Evolutionary conservation across 1,139 yeast species (phyloP), one percentile per base, ranked within the genome.

Genomic region (Suhomyces maxii): DNA sequence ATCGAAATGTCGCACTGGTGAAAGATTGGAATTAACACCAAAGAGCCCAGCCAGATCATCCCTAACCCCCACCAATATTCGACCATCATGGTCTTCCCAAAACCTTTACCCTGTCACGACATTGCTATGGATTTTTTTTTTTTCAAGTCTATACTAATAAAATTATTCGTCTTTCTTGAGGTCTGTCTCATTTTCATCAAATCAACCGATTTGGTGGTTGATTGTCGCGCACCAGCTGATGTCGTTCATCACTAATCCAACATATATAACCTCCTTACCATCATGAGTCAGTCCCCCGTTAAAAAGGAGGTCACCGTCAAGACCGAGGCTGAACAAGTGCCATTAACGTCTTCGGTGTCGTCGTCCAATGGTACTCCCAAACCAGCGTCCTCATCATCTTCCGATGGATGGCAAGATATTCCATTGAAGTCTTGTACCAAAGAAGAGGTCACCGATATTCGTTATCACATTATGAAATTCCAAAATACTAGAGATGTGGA

Each of bases 381-480:
- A 26, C 31, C 50, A 23, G 26, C 36, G 11, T 26, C 47, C 11
- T 32, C 44, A 23, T 34, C 47, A 12, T 36, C 45, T 14, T n/a
- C 43, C 28, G 47, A 44, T 26, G 76, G 72, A 47, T 74, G 79
- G 79, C 84, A 83, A 55, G 86, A 82, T 47, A 86, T 83, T 55
- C 83, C 86, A 1, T 74, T 93, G 57, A 81, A 83, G 55, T 86
- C 95, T 30, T 87, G 93, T 56, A 75, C 87, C 1, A 72, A 76
- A 45, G 85, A 84, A 35, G 97, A 89, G 50, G 68, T 89, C 31
- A 82, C 82, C 41, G 89, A 86, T 50, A 77, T 85, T 43, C 77
- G 96, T 50, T 86, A 84, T 52, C 97, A 93, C 63, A 78, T 93
- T 32, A 68, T 91, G 69, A 85, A 86, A 64, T 89, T 93, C 60